Percentiles rank a stretch among this genome's conserved stretches.
Evolutionary conservation across 768 basidiomycete genomes (phyloP).

Genomic region (Rhizopogon roseolus): DNA sequence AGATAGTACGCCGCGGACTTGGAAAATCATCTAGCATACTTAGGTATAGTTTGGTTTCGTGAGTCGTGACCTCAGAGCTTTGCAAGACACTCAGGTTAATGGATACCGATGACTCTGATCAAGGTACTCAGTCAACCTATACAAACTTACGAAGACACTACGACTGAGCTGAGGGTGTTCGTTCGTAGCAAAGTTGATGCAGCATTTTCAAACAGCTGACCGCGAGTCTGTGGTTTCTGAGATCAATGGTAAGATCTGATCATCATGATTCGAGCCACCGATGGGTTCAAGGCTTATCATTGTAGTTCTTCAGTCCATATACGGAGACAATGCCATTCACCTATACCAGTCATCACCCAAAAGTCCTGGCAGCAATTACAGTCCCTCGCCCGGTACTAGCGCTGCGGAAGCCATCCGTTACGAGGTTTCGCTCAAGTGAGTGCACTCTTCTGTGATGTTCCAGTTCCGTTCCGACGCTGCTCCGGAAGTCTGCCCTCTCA

Average conservation of each 20-base stretch:
- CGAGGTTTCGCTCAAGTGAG: slow-evolving; percentile 61
- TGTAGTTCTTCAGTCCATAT: slow-evolving; percentile 73
- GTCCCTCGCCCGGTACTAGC: slow-evolving; percentile 11
- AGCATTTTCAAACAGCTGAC: slow-evolving; percentile 21
- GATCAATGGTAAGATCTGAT: slow-evolving; percentile 33
- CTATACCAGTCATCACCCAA: slow-evolving; percentile 43
- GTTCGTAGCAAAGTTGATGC: slow-evolving; percentile 22
- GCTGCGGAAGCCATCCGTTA: slow-evolving; percentile 49
- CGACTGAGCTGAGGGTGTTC: slow-evolving; percentile 18
- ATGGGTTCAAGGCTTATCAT: slow-evolving; percentile 19
- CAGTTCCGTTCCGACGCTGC: background rate
- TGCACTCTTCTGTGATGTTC: slow-evolving; percentile 4
- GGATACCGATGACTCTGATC: background rate
- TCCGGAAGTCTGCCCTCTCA: slow-evolving; percentile 45
- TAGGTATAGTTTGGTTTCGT: too few relatives aligned
- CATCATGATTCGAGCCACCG: background rate
- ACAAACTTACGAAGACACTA: slow-evolving; percentile 2
- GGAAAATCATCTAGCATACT: background rate
- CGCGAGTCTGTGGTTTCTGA: slow-evolving; percentile 43
- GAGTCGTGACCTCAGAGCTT: background rate
- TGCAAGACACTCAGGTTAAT: background rate
- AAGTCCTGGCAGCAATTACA: slow-evolving; percentile 10
- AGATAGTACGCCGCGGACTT: background rate
- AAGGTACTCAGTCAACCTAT: background rate
- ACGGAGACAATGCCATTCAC: slow-evolving; percentile 63